Base-by-base conservation (phyloP, 139 green algal genomes). In the Volvox africanus region DNA sequence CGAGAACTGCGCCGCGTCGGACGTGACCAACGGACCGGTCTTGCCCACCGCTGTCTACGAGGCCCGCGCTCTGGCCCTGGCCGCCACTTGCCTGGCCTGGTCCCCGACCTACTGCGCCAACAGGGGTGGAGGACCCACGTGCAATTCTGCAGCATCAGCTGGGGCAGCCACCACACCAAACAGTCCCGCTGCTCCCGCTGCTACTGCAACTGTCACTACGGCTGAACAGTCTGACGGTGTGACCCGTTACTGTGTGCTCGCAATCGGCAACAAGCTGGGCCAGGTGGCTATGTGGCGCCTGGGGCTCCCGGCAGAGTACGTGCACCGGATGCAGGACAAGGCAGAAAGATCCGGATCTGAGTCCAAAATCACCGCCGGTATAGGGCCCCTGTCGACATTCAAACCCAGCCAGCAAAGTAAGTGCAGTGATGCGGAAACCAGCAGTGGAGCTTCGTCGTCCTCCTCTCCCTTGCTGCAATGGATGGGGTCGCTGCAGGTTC, bases 241-340 rank as follows among this genome's bases (percentile, higher is more conserved):
- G 36, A 9, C 33, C 17, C 85, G 69, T 26, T 26, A 28, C 69
- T 89, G 85, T 37, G 17, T 82, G 28, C 69, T 89, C 69, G 85
- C 69, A 30, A 50, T 89, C 21, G 85, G 36, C 28, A 89, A 82
- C 69, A 82, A 82, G 69, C n/a, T 82, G 68, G 85, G 85, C 16
- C n/a, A 67, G 62, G 37, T 89, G 85, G 69, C 19, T 2, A 26
- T 82, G 85, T 89, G 68, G 85, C 37, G 36, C 18, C 16, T 82
- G 44, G 69, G 62, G 19, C 44, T 82, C 36, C 83, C 83, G 36
- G 0, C 62, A 2, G 1, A 19, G 20, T 88, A 88, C 82, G 30
- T 0, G 18, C 33, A 28, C 82, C 36, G 55, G 55, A 14, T 21
- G 44, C 76, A 82, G 44, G 77, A 21, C 77, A 61, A 2, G 44